Conservation (phyloP, 2,329 filamentous ascomycete genomes). For the Colletotrichum lentis region DNA sequence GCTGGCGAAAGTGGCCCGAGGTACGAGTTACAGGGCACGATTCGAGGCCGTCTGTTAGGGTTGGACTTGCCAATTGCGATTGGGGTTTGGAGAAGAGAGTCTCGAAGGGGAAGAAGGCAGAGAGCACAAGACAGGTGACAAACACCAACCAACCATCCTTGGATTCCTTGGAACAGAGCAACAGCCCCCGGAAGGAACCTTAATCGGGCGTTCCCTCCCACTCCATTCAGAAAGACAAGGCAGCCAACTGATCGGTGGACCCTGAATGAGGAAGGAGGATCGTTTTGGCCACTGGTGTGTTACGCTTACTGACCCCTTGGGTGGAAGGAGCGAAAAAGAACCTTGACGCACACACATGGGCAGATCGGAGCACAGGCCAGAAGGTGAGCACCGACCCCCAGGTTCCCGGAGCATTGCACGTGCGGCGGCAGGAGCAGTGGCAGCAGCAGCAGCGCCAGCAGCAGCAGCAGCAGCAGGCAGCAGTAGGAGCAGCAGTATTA, state of each 20-base stretch:
- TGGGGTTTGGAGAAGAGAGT: no score
- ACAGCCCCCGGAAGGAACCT: neutral
- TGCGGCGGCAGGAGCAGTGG: neutral
- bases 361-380: neutral
- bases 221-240: neutral
- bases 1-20: neutral
- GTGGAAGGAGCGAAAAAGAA: neutral
- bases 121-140: no score
- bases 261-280: neutral
- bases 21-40: neutral
- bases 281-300: no score
- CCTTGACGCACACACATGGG: neutral
- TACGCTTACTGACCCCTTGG: no score
- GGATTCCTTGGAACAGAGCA: no score
- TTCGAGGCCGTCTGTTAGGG: neutral
- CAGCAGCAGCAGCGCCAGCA: neutral
- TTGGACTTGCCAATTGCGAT: neutral
- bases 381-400: neutral
- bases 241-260: neutral
- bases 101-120: no score
- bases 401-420: neutral
- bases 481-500: neutral
- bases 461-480: neutral
- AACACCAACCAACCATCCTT: no score
- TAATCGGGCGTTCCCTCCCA: neutral